phyloP scores from a whole-genome alignment of 495 filamentous ascomycete genomes.

The Penicillium parvum region DNA sequence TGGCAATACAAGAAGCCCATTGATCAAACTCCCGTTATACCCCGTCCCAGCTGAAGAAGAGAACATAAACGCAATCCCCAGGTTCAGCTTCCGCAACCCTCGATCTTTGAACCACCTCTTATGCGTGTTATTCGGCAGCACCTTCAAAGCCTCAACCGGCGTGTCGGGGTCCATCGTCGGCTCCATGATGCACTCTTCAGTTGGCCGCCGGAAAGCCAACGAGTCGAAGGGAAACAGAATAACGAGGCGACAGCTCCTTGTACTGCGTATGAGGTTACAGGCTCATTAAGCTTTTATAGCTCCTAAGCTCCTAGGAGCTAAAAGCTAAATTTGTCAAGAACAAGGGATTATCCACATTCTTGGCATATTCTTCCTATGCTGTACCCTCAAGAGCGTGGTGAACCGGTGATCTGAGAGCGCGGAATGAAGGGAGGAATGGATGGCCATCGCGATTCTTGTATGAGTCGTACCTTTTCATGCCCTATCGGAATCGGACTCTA shows the following conservation, averaged over 20 bases:
- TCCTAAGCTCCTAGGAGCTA: conserved; percentile 2
- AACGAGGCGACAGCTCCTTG: too few relatives aligned
- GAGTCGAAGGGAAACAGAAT: background rate
- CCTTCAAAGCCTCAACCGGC: conserved; percentile 14
- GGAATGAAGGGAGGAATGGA: conserved; percentile 32
- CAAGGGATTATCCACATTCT: conserved; percentile 28
- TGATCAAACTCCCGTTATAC: conserved; percentile 25
- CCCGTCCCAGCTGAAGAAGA: conserved; percentile 22
- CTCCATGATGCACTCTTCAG: conserved; percentile 5
- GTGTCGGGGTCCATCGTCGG: conserved; percentile 5
- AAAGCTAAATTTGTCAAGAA: conserved; percentile 6
- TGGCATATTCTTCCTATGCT: background rate
- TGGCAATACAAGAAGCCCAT: conserved; percentile 23
- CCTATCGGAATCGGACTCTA: too few relatives aligned
- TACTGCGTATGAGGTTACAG: too few relatives aligned
- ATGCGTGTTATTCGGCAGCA: conserved; percentile 18
- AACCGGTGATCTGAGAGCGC: conserved; percentile 7
- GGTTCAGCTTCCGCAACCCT: conserved; percentile 21
- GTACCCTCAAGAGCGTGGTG: conserved; percentile 4
- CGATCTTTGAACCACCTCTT: conserved; percentile 23
- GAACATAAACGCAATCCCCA: conserved; percentile 23
- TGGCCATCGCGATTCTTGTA: background rate
- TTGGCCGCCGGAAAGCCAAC: background rate
- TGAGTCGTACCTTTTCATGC: too few relatives aligned
- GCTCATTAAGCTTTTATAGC: conserved; percentile 9